A percentile compares a stretch with the other conserved stretches of the same genome.
Conservation (phyloP, 805 yeast genomes). For the Candida koratica region DNA sequence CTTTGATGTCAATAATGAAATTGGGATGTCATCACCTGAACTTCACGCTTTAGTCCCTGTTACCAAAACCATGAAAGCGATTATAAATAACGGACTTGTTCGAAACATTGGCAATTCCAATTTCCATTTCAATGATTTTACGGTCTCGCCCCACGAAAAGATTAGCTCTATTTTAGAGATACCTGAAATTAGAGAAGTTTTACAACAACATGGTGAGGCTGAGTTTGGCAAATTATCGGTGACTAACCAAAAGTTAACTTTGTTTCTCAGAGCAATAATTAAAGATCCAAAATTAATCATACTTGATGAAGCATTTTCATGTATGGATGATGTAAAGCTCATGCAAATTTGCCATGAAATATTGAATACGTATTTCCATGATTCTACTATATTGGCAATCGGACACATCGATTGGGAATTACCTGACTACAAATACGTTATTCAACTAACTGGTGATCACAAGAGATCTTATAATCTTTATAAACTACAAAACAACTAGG, state of each 20-base stretch:
- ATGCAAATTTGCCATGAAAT: slow-evolving; percentile 32
- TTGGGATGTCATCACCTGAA: slow-evolving; percentile 91
- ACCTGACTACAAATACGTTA: slow-evolving; percentile 56
- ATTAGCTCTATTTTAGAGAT: slow-evolving; percentile 13
- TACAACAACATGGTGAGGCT: slow-evolving; percentile 35
- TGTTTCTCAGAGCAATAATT: slow-evolving; percentile 73
- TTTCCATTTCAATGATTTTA: slow-evolving; percentile 35
- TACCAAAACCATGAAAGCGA: slow-evolving; percentile 46
- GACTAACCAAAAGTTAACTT: slow-evolving; percentile 72
- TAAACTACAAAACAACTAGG: too few relatives aligned
- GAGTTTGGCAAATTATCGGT: slow-evolving; percentile 54
- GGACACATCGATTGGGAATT: slow-evolving; percentile 84
- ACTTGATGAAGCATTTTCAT: slow-evolving; percentile 90
- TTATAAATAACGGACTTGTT: slow-evolving; percentile 69
- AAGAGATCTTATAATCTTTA: slow-evolving; percentile 20
- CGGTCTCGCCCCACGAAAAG: slow-evolving; percentile 11
- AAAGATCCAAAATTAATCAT: slow-evolving; percentile 76
- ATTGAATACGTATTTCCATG: slow-evolving; percentile 18
- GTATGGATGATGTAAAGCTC: slow-evolving; percentile 62
- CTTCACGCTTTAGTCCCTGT: slow-evolving; percentile 80
- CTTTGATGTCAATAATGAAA: slow-evolving; percentile 70
- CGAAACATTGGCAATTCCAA: slow-evolving; percentile 53
- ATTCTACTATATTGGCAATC: slow-evolving; percentile 69
- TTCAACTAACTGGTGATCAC: slow-evolving; percentile 31
- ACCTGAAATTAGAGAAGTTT: slow-evolving; percentile 16